Evolutionary conservation across 352 stramenopile genomes (phyloP), one percentile per base, ranked within the genome.

Genomic region (Globisporangium alternatum): DNA sequence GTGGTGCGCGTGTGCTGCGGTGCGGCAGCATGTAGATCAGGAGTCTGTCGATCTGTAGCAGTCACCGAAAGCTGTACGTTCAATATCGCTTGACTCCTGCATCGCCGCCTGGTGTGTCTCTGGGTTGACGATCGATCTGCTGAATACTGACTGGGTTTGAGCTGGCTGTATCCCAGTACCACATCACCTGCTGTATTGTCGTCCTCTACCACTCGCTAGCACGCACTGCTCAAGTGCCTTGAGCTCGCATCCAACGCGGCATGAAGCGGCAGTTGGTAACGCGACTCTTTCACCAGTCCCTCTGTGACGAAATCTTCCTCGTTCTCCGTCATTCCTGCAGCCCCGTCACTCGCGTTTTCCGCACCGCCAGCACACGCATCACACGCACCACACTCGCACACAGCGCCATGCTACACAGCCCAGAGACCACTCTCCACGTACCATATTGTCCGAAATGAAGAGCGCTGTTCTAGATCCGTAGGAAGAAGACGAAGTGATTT

Each of bases 401-500:
- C n/a, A 37, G 19, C 19, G 30, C 30, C 13, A 19, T 15, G n/a
- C 44, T 22, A 3, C 9, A 22, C 5, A 28, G 35, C 30, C 7
- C 39, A 64, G 17, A 58, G 35, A 68, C 6, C 55, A 10, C 55
- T 28, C 49, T 28, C 5, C 39, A 80, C 82, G 78, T 81, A 91
- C 82, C 82, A 91, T 91, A 57, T 74, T 72, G 69, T 86, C 85
- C 75, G 72, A 76, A 39, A 61, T 61, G 55, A 61, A 61, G 55
- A 61, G 55, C 55, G 77, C 75, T 83, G 80, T 83, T 90, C 76
- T 76, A 81, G 80, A 88, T 89, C 74, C 86, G 83, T 76, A 89
- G 84, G 84, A 93, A 93, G 84, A 93, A 93, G 82, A 85, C 79
- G 80, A 58, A 93, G 82, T 93, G 83, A 65, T 78, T 88, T 86